These are phyloP conservation scores for Xylariaceae sp. DNA, from an alignment of 2,329 filamentous ascomycete species.

Conservation along the genomic window DNA sequence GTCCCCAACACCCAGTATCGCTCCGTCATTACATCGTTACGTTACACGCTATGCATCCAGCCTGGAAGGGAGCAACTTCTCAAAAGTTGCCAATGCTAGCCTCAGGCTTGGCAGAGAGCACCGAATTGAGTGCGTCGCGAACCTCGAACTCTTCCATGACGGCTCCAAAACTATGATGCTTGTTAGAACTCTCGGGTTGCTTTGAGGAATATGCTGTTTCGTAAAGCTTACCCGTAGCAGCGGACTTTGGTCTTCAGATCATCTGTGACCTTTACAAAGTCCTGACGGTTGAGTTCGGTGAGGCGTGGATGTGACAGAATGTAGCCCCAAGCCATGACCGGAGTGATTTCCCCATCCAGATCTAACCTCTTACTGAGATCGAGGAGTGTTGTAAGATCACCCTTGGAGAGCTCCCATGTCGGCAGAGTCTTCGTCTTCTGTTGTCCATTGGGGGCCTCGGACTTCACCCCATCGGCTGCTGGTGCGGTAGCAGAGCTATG, in stretches of 20 bases:
- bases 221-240: slow-evolving; percentile 77
- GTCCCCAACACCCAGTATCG: too few relatives aligned
- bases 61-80: neutral
- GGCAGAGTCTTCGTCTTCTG: slow-evolving; percentile 52
- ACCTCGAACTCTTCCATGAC: slow-evolving; percentile 69
- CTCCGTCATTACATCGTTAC: too few relatives aligned
- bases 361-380: slow-evolving; percentile 81
- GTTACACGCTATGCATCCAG: too few relatives aligned
- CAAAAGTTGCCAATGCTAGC: slow-evolving; percentile 22
- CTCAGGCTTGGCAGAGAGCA: slow-evolving; percentile 60
- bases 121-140: slow-evolving; percentile 70
- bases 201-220: too few relatives aligned
- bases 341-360: slow-evolving; percentile 87
- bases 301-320: slow-evolving; percentile 71
- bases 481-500: slow-evolving; percentile 24
- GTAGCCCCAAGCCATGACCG: slow-evolving; percentile 91
- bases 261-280: slow-evolving; percentile 70
- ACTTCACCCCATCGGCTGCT: slow-evolving; percentile 24
- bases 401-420: slow-evolving; percentile 76
- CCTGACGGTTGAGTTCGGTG: slow-evolving; percentile 60
- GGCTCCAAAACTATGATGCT: slow-evolving; percentile 52
- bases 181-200: slow-evolving; percentile 11
- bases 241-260: slow-evolving; percentile 78
- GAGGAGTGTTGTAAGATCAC: slow-evolving; percentile 75
- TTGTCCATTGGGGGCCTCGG: slow-evolving; percentile 43